These are phyloP conservation scores for Linum usitatissimum DNA, from an alignment of 345 rosid genomes.

Conservation along the genomic window DNA sequence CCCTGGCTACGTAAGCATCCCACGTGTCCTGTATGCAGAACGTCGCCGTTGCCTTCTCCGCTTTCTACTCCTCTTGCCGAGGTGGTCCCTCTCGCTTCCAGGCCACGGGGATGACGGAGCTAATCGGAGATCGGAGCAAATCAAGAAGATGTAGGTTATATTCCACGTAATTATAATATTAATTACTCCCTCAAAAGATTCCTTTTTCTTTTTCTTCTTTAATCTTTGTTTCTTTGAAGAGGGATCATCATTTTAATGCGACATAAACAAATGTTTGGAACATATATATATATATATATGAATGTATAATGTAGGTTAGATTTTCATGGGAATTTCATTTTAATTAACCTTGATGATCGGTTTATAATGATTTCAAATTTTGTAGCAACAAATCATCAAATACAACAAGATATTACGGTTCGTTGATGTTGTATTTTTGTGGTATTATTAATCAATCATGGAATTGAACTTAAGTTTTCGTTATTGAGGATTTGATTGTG, in stretches of 20 bases:
- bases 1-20: conserved; percentile 73
- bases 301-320: background rate
- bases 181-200: too few relatives aligned
- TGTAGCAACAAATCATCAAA: too few relatives aligned
- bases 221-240: background rate
- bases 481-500: too few relatives aligned
- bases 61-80: conserved; percentile 66
- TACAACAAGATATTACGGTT: too few relatives aligned
- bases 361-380: background rate
- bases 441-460: too few relatives aligned
- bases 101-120: conserved; percentile 10
- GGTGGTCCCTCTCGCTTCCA: conserved; percentile 54
- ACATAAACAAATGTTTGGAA: background rate
- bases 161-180: too few relatives aligned
- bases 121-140: too few relatives aligned
- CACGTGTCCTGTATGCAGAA: conserved; percentile 70
- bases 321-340: background rate
- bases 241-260: background rate
- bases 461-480: too few relatives aligned
- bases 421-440: too few relatives aligned
- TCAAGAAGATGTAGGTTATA: too few relatives aligned
- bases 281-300: too few relatives aligned
- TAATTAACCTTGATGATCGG: background rate
- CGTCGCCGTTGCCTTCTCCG: conserved; percentile 82
- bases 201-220: too few relatives aligned